phyloP scores from a whole-genome alignment of 352 stramenopile genomes.

The Halophytophthora polymorphica region DNA sequence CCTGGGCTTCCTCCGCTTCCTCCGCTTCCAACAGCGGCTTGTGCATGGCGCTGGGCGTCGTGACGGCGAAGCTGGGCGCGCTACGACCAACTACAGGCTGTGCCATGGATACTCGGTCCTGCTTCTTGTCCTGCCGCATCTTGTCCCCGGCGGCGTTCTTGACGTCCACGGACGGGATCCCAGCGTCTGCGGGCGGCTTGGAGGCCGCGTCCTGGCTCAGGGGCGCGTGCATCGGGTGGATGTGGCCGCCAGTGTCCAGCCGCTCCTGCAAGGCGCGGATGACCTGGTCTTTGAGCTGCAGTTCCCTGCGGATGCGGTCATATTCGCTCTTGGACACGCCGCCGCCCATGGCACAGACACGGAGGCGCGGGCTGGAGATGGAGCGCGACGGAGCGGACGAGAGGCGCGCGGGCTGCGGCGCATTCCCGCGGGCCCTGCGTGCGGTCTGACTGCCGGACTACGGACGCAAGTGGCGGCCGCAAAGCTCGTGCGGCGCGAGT shows the following conservation, averaged over 20 bases:
- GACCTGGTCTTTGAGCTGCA: slow-evolving; percentile 68
- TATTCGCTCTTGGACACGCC: slow-evolving; percentile 75
- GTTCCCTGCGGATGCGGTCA: slow-evolving; percentile 65
- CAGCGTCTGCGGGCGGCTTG: no score
- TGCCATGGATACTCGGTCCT: slow-evolving; percentile 9
- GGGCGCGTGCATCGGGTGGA: slow-evolving; percentile 11
- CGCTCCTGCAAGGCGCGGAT: slow-evolving; percentile 61
- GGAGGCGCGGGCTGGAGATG: slow-evolving; percentile 1
- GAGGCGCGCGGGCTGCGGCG: not conserved
- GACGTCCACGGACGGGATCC: no score
- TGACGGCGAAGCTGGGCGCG: slow-evolving; percentile 14
- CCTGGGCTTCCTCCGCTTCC: slow-evolving; percentile 7
- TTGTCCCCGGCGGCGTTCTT: slow-evolving; percentile 4
- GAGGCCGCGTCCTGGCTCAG: not conserved
- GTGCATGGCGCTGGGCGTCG: slow-evolving; percentile 12
- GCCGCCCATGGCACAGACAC: slow-evolving; percentile 43
- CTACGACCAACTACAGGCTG: slow-evolving; percentile 8
- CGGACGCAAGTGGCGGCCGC: no score
- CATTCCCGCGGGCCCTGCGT: slow-evolving; percentile 20
- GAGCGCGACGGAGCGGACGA: slow-evolving; percentile 3
- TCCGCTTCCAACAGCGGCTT: slow-evolving; percentile 3
- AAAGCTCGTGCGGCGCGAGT: no score
- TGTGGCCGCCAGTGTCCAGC: slow-evolving; percentile 29
- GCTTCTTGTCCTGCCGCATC: slow-evolving; percentile 5
- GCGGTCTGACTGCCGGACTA: slow-evolving; percentile 5